Evolutionary conservation across 805 yeast genomes (phyloP).

Genomic region (Candida germanica): DNA sequence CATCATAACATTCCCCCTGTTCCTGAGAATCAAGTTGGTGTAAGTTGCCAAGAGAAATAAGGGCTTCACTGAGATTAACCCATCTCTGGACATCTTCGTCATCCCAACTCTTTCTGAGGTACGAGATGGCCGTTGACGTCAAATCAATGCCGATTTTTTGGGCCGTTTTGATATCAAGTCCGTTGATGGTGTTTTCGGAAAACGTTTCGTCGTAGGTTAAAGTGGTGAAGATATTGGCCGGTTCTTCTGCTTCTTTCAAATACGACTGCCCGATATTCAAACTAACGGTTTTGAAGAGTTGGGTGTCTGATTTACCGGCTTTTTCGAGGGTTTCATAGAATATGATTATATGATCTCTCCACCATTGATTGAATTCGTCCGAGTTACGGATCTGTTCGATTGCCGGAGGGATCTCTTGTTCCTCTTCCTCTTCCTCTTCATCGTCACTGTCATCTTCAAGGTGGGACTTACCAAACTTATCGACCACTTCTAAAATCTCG

Average conservation of each 20-base stretch:
- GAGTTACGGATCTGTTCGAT: slow-evolving; percentile 27
- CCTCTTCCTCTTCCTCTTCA: slow-evolving; percentile 30
- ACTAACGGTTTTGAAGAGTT: slow-evolving; percentile 30
- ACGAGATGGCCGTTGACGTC: slow-evolving; percentile 52
- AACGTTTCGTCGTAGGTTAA: slow-evolving; percentile 55
- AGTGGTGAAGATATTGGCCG: slow-evolving; percentile 51
- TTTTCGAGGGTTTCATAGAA: slow-evolving; percentile 28
- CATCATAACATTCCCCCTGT: slow-evolving; percentile 62
- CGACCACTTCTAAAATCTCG: slow-evolving; percentile 60
- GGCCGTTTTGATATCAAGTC: slow-evolving; percentile 40
- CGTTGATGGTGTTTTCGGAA: slow-evolving; percentile 28
- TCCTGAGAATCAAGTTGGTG: slow-evolving; percentile 60
- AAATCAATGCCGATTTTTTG: slow-evolving; percentile 47
- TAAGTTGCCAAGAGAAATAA: slow-evolving; percentile 74
- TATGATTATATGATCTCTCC: slow-evolving; percentile 44
- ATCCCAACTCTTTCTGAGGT: slow-evolving; percentile 57
- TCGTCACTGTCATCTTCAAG: slow-evolving; percentile 21
- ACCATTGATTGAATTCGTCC: slow-evolving; percentile 52
- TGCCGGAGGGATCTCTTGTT: slow-evolving; percentile 27
- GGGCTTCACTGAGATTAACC: slow-evolving; percentile 84
- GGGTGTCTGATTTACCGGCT: slow-evolving; percentile 19
- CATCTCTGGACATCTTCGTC: slow-evolving; percentile 59
- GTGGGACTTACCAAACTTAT: slow-evolving; percentile 13
- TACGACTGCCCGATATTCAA: slow-evolving; percentile 60
- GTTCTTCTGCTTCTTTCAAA: slow-evolving; percentile 62